Conservation (phyloP, 2,329 filamentous ascomycete species). For the Phyllosticta citribraziliensis region DNA sequence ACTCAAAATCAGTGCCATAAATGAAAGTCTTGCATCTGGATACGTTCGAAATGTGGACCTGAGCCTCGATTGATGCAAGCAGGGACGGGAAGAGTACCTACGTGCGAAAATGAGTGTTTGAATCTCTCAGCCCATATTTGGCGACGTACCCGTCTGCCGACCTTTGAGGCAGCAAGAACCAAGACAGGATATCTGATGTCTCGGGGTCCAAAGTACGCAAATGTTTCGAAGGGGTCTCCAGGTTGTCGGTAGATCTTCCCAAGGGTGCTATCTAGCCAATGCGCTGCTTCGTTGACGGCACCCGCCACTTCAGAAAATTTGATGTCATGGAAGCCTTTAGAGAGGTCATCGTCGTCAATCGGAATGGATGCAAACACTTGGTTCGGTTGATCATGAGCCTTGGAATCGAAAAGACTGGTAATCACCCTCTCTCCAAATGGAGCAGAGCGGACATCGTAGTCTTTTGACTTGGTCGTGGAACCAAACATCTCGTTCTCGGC, state of each 20-base stretch:
- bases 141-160: not conserved
- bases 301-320: conserved; percentile 15
- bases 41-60: not conserved
- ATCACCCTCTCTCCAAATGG: not conserved
- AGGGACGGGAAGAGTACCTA: not conserved
- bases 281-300: conserved; percentile 14
- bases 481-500: not conserved
- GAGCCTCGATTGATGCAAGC: not conserved
- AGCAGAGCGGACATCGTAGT: not conserved
- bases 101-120: not conserved
- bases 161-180: conserved; percentile 7
- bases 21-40: not conserved
- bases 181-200: conserved; percentile 12
- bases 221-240: conserved; percentile 5
- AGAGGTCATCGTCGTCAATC: conserved; percentile 9
- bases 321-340: conserved; percentile 13
- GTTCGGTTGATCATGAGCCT: not conserved
- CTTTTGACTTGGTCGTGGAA: not conserved
- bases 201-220: conserved; percentile 10
- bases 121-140: not conserved
- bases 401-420: not conserved
- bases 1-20: not conserved
- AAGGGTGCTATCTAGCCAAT: conserved; percentile 13
- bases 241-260: conserved; percentile 12
- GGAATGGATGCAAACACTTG: conserved; percentile 9